A percentile compares a stretch with the other conserved stretches of the same genome.
Evolutionary conservation across 2,329 filamentous ascomycete species (phyloP).

Genomic region (Aaosphaeria arxii): DNA sequence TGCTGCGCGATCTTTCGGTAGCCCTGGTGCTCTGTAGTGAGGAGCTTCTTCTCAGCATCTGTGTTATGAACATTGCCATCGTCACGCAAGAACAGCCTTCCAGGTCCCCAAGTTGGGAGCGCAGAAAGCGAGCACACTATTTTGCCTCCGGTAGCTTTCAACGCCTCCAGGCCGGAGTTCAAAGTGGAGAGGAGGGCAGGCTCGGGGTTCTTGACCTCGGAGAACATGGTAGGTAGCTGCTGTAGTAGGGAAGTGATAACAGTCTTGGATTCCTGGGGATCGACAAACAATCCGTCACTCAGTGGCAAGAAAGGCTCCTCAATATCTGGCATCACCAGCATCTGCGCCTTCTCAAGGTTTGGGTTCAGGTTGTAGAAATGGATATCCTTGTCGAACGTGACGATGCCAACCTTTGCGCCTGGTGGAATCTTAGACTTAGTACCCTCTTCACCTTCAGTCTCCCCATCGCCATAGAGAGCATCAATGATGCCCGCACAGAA

Average conservation of each 20-base stretch:
- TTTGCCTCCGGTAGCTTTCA: slow-evolving; percentile 87
- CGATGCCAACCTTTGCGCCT: slow-evolving; percentile 86
- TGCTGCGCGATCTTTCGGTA: slow-evolving; percentile 86
- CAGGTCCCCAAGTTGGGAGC: slow-evolving; percentile 90
- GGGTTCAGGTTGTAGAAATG: slow-evolving; percentile 95
- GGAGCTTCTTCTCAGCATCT: slow-evolving; percentile 88
- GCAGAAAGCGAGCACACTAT: slow-evolving; percentile 82
- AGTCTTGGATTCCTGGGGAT: slow-evolving; percentile 83
- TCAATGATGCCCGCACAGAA: slow-evolving; percentile 86
- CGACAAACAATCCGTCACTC: slow-evolving; percentile 88
- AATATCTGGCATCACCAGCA: slow-evolving; percentile 97
- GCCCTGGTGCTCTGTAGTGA: slow-evolving; percentile 82
- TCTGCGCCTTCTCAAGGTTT: slow-evolving; percentile 81
- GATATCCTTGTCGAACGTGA: slow-evolving; percentile 94
- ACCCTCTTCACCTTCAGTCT: slow-evolving; percentile 48
- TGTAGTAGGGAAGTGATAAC: slow-evolving; percentile 86
- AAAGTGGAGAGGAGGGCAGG: slow-evolving; percentile 82
- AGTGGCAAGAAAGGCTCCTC: slow-evolving; percentile 95
- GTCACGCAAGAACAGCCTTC: slow-evolving; percentile 79
- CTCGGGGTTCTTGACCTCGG: slow-evolving; percentile 83
- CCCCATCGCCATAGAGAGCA: slow-evolving; percentile 71
- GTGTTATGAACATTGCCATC: slow-evolving; percentile 77
- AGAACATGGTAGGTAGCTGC: slow-evolving; percentile 81
- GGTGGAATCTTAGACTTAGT: slow-evolving; percentile 61
- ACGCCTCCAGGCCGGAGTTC: slow-evolving; percentile 77